phyloP scores from a whole-genome alignment of 352 stramenopile genomes.

The Thraustotheca clavata region DNA sequence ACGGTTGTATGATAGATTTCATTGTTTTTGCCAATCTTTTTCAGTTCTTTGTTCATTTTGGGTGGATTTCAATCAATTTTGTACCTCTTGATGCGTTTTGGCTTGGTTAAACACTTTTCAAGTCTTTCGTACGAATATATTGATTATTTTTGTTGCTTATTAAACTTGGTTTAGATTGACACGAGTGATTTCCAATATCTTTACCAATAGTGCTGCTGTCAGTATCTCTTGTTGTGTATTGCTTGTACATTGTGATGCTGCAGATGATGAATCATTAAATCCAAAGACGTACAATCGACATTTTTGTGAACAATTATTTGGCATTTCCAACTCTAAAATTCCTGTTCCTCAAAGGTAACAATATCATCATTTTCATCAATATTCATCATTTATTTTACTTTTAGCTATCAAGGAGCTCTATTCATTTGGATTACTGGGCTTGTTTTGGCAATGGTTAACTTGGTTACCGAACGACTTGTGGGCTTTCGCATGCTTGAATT shows the following conservation, averaged over 20 bases:
- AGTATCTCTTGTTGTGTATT: slow-evolving; percentile 73
- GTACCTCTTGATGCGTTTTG: slow-evolving; percentile 30
- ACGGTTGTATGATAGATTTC: slow-evolving; percentile 64
- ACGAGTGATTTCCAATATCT: slow-evolving; percentile 70
- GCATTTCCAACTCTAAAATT: slow-evolving; percentile 41
- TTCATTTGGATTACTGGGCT: slow-evolving; percentile 82
- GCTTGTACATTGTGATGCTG: slow-evolving; percentile 72
- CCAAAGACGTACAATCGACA: slow-evolving; percentile 64
- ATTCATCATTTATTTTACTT: neutral
- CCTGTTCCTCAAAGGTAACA: slow-evolving; percentile 15
- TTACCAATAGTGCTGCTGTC: slow-evolving; percentile 75
- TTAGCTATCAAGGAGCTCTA: slow-evolving; percentile 62
- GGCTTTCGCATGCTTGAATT: slow-evolving; percentile 75
- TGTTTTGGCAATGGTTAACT: slow-evolving; percentile 72
- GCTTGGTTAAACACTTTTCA: slow-evolving; percentile 51
- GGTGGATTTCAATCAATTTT: slow-evolving; percentile 41
- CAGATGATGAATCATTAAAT: slow-evolving; percentile 21
- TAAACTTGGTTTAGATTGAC: slow-evolving; percentile 30
- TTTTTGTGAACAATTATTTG: slow-evolving; percentile 71
- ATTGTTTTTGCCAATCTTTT: slow-evolving; percentile 82
- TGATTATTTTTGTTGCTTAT: neutral
- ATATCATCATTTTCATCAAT: neutral
- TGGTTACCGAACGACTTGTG: slow-evolving; percentile 71
- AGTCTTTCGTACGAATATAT: slow-evolving; percentile 45
- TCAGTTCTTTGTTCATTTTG: slow-evolving; percentile 65